Conservation (phyloP, 805 yeast species). For the Cyberlindnera bimundalis region DNA sequence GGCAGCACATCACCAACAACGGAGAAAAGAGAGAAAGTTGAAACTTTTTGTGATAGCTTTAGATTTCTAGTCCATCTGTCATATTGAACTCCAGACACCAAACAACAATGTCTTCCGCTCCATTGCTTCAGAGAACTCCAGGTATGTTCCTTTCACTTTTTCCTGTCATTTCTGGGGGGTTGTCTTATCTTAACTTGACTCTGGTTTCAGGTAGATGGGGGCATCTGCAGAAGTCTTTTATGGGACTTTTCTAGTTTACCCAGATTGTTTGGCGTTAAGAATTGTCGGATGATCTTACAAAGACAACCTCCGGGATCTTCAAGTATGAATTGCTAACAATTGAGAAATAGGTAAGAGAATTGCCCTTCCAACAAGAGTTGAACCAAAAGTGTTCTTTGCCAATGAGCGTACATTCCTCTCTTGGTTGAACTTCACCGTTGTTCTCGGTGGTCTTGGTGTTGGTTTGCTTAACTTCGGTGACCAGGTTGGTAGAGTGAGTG, state of each 20-base stretch:
- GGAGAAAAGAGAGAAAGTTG: neutral
- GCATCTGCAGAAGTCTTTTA: too few species aligned
- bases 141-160: conserved; percentile 35
- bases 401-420: conserved; percentile 97
- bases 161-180: too few species aligned
- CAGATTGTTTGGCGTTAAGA: too few species aligned
- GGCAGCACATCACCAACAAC: neutral
- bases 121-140: conserved; percentile 68
- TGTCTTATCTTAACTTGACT: neutral
- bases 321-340: conserved; percentile 13
- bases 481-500: conserved; percentile 84
- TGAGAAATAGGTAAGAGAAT: conserved; percentile 68
- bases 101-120: conserved; percentile 59
- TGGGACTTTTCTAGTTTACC: too few species aligned
- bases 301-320: neutral
- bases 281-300: too few species aligned
- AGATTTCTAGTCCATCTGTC: too few species aligned
- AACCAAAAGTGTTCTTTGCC: conserved; percentile 98
- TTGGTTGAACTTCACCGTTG: conserved; percentile 98
- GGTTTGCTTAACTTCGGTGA: conserved; percentile 97
- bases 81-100: neutral
- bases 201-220: too few species aligned
- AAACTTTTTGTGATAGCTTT: neutral
- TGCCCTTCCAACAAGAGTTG: conserved; percentile 96
- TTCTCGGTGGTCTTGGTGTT: conserved; percentile 93